A percentile compares a stretch with the other conserved stretches of the same genome.
Evolutionary conservation across 805 yeast species (phyloP).

Genomic region (Lachancea sp.): DNA sequence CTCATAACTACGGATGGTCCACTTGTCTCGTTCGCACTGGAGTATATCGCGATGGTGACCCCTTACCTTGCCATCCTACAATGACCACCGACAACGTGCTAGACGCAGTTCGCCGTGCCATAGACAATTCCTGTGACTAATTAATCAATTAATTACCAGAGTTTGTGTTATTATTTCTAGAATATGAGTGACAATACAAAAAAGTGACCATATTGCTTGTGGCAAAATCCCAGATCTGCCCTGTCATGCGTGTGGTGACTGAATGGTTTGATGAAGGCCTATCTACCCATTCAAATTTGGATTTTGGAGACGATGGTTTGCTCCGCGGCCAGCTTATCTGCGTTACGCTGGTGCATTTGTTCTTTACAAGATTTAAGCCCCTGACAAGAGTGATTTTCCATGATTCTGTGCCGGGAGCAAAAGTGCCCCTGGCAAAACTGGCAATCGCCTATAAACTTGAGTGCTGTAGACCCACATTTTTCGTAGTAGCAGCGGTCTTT

Average conservation of each 20-base stretch:
- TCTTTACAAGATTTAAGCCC: conserved; percentile 79
- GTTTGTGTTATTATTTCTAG: too few relatives aligned
- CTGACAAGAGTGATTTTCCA: conserved; percentile 77
- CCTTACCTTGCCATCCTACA: conserved; percentile 43
- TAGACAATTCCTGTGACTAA: neutral
- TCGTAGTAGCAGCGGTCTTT: conserved; percentile 46
- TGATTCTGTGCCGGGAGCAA: conserved; percentile 78
- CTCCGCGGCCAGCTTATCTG: conserved; percentile 73
- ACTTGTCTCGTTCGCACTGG: conserved; percentile 83
- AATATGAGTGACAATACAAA: too few relatives aligned
- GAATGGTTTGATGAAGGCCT: neutral
- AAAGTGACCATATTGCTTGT: too few relatives aligned
- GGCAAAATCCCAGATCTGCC: too few relatives aligned
- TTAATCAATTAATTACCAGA: too few relatives aligned
- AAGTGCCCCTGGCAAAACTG: conserved; percentile 76
- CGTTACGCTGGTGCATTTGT: conserved; percentile 76
- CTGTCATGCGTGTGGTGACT: neutral
- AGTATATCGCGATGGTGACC: conserved; percentile 59
- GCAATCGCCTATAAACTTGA: conserved; percentile 71
- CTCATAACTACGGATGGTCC: conserved; percentile 82
- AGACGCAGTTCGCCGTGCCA: conserved; percentile 38
- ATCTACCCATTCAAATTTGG: conserved; percentile 30
- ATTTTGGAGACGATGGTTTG: conserved; percentile 68
- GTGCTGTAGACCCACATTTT: conserved; percentile 57
- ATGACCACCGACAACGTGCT: conserved; percentile 45